These are phyloP conservation scores for Populus deltoides DNA, from an alignment of 345 rosid species.

Conservation along the genomic window DNA sequence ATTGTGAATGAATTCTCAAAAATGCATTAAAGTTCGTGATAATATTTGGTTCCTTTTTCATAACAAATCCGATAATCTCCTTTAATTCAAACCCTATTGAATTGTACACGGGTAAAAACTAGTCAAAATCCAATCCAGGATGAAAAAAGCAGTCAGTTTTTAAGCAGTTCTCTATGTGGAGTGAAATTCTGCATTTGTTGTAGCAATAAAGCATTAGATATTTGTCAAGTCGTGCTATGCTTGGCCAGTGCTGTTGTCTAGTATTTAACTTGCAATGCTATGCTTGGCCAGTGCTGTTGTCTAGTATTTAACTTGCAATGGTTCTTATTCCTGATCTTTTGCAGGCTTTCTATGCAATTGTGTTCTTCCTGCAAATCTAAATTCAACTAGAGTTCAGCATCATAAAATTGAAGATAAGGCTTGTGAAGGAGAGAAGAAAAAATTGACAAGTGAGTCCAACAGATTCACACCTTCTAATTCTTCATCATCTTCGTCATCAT, in stretches of 20 bases:
- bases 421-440: slow-evolving; percentile 61
- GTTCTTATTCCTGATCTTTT: neutral
- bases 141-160: neutral
- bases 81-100: neutral
- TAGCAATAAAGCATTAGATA: neutral
- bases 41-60: neutral
- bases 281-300: neutral
- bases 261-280: neutral
- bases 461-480: slow-evolving; percentile 47
- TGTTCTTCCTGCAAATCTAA: slow-evolving; percentile 79
- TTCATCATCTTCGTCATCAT: slow-evolving; percentile 56
- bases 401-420: slow-evolving; percentile 60
- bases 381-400: slow-evolving; percentile 55
- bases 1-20: neutral
- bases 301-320: neutral
- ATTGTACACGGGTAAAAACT: neutral
- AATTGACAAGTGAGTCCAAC: slow-evolving; percentile 45
- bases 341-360: slow-evolving; percentile 85
- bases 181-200: neutral
- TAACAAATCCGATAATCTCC: neutral
- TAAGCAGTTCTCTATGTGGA: neutral
- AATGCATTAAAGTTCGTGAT: neutral
- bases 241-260: neutral
- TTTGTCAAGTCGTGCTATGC: neutral
- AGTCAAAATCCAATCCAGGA: neutral